Conservation (phyloP, 2,329 filamentous ascomycete species). For the Drechslerella dactyloides region DNA sequence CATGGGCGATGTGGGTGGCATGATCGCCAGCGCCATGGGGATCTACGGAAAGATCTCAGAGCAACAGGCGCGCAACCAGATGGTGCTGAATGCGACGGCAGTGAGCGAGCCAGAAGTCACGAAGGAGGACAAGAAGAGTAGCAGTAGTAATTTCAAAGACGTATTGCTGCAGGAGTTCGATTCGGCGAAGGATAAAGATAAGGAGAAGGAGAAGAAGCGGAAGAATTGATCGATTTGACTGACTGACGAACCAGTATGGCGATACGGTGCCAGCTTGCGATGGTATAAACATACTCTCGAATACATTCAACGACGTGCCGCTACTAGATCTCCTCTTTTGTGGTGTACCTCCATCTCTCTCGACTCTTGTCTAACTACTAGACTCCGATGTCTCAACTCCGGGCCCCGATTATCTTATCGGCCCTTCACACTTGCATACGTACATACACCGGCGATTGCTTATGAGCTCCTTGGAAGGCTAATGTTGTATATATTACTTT, state of each 20-base stretch:
- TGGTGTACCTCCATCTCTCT: no score
- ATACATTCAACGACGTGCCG: no score
- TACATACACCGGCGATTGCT: no score
- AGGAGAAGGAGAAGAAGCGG: conserved; percentile 45
- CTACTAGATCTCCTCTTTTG: no score
- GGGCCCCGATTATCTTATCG: no score
- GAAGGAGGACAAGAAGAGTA: conserved; percentile 50
- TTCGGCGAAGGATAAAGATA: conserved; percentile 48
- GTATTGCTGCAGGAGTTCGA: conserved; percentile 53
- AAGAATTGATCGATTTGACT: not conserved
- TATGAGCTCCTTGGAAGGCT: no score
- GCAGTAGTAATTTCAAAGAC: conserved; percentile 51
- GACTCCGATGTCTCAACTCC: no score
- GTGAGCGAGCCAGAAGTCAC: conserved; percentile 58
- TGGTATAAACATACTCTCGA: no score
- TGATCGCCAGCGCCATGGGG: conserved; percentile 95
- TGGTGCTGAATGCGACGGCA: conserved; percentile 64
- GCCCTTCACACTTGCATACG: no score
- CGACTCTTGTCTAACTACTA: no score
- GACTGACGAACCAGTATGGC: no score
- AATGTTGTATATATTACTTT: conserved; percentile 32
- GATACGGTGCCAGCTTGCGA: not conserved
- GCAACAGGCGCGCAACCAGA: conserved; percentile 69
- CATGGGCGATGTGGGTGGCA: conserved; percentile 90
- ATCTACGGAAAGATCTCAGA: conserved; percentile 94